Base-by-base conservation (phyloP, 1,139 yeast species). In the Geotrichum aggregatum region DNA sequence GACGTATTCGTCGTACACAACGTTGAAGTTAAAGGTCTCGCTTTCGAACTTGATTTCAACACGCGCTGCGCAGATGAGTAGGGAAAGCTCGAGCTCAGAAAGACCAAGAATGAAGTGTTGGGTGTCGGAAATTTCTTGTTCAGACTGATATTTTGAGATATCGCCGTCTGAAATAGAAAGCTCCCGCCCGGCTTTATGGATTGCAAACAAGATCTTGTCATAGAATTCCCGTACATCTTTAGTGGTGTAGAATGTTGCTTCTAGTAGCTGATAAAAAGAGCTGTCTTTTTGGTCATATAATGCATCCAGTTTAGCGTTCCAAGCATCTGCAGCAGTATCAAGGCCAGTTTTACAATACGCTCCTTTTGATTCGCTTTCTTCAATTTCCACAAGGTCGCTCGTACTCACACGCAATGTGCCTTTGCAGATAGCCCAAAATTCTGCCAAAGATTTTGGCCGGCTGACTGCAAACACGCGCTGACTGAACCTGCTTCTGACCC, bases 401-500 rank as follows among this genome's bases (percentile, higher is more conserved):
- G 33, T 24, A 7, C 13, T 13, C 13, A 44, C 24, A 13, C 36
- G 41, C 2, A 46, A 35, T 3, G 47, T 28, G 14, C 62, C 54
- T 54, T 63, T 41, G 58, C 69, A 56, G 71, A 67, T 59, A 54
- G 64, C 39, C 69, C 67, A 56, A 62, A 71, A 61, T 59, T 65
- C 44, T 49, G 61, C 67, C 70, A 73, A 51, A 52, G 69, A 54
- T 45, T 58, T 46, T 47, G 84, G 74, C 50, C 82, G 82, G 41
- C 77, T 77, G 43, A 88, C 72, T 34, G 79, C 75, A 33, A 87
- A 76, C 1, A 86, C 71, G 49, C 95, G 71, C 64, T 91, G 97
- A 33, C 95, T 83, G 67, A 91, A 92, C 56, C 99, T 74, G 54
- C 95, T 84, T 60, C 89, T 78, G 0, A 94, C 98, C 60, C 99